Evolutionary conservation across 2,329 filamentous ascomycete species (phyloP).

Genomic region (Pyrenophora seminiperda): DNA sequence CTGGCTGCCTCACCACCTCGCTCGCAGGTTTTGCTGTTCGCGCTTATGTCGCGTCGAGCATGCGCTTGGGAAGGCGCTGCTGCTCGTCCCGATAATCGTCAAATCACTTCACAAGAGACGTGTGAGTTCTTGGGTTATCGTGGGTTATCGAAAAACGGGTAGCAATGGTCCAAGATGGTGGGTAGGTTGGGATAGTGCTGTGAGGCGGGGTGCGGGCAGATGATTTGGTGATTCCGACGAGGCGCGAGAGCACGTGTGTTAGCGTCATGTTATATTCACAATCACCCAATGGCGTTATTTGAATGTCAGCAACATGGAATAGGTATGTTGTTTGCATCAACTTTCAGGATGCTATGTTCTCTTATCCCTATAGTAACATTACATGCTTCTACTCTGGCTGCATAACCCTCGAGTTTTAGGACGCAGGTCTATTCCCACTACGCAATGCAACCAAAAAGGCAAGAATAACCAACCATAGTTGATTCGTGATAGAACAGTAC

Average conservation of each 20-base stretch:
- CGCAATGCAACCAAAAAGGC: no score
- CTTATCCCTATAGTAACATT: neutral
- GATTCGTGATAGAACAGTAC: no score
- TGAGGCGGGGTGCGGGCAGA: conserved; percentile 10
- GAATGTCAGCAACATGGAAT: neutral
- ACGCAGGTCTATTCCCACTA: no score
- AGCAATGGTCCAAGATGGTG: neutral
- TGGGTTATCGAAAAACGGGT: neutral
- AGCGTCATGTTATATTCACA: conserved; percentile 1
- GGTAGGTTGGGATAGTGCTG: neutral
- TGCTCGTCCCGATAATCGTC: neutral
- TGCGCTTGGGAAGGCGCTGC: conserved; percentile 3
- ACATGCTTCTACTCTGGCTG: neutral
- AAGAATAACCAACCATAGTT: no score
- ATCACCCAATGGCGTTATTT: neutral
- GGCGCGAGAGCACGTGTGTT: conserved; percentile 16
- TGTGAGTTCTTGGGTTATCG: neutral
- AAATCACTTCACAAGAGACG: neutral
- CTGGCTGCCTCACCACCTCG: conserved; percentile 5
- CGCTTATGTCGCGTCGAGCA: conserved; percentile 7
- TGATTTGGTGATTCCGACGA: conserved; percentile 6
- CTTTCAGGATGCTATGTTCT: no score
- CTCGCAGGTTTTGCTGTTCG: conserved; percentile 1
- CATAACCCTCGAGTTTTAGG: no score
- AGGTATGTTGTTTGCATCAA: neutral